phyloP scores from a whole-genome alignment of 257 asterid genomes.

The Solanum arcanum region DNA sequence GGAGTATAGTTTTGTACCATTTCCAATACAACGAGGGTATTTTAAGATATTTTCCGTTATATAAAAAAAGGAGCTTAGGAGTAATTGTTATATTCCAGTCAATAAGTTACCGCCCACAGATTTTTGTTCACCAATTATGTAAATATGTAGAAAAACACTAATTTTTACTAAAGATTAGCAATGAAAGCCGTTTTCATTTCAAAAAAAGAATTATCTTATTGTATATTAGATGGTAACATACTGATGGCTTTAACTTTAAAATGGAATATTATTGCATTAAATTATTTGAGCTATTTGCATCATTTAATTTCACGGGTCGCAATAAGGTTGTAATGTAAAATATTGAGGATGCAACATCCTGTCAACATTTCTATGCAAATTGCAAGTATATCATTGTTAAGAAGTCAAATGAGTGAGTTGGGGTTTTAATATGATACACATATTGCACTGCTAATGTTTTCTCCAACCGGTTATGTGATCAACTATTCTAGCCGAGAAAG shows the following conservation, averaged over 20 bases:
- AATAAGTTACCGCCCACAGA: neutral
- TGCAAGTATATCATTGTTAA: slow-evolving; percentile 59
- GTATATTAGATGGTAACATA: neutral
- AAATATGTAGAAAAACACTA: neutral
- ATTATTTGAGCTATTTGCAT: neutral
- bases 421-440: slow-evolving; percentile 37
- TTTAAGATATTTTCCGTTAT: too few species aligned
- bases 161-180: neutral
- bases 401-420: slow-evolving; percentile 18
- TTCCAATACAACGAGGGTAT: too few species aligned
- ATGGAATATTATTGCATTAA: neutral
- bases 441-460: slow-evolving; percentile 17
- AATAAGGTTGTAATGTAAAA: slow-evolving; percentile 39
- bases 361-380: slow-evolving; percentile 36
- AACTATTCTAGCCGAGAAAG: too few species aligned
- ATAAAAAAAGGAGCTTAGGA: neutral
- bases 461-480: too few species aligned
- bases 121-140: neutral
- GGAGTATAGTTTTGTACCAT: too few species aligned
- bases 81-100: neutral
- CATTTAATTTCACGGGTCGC: slow-evolving; percentile 26
- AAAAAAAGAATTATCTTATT: neutral
- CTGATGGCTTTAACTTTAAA: neutral
- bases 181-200: neutral
- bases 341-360: slow-evolving; percentile 35